Evolutionary conservation across 345 rosid species (phyloP), one percentile per base, ranked within the genome.

Genomic region (Salix udensis): DNA sequence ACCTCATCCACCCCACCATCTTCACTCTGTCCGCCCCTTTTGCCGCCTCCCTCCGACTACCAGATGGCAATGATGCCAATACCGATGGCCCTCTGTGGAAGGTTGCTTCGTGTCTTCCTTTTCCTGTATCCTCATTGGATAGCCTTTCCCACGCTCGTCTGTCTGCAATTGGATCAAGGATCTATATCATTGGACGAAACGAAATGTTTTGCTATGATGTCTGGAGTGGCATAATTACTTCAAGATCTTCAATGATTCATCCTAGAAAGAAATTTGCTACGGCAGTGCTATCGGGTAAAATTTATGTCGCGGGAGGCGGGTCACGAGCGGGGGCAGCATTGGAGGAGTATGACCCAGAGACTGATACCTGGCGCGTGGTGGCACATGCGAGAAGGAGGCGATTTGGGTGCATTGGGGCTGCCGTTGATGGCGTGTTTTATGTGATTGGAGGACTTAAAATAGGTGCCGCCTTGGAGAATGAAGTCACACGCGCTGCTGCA

Each of bases 381-480:
- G 67, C 87, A 3, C 89, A 87, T 55, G 87, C 91, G 16, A 87
- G 89, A 1, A 81, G 93, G 78, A 83, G 86, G 77, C 80, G 97
- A 19, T 94, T 86, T 78, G 98, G 98, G 4, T 94, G 98, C 83
- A 82, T 89, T 36, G 98, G 97, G 16, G 97, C 95, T 0, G 86
- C 92, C 2, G 89, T 79, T 11, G 94, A 92, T 66, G 97, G 96
- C 9, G 88, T 94, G 24, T 89, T 92, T 62, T 94, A 92, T 80
- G 89, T 94, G 65, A 92, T 94, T 42, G 98, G 98, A 0, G 98
- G 97, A 24, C 85, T 94, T 37, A 93, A 88, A 77, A 88, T 94
- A 15, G 91, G 90, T 1, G 86, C 83, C 30, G 81, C 79, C 67
- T 68, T 40, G 23, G 83, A 65, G 2, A 74, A 73, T n/a, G 86